Base-by-base conservation (phyloP, 495 filamentous ascomycete genomes). In the Xylaria bambusicola region DNA sequence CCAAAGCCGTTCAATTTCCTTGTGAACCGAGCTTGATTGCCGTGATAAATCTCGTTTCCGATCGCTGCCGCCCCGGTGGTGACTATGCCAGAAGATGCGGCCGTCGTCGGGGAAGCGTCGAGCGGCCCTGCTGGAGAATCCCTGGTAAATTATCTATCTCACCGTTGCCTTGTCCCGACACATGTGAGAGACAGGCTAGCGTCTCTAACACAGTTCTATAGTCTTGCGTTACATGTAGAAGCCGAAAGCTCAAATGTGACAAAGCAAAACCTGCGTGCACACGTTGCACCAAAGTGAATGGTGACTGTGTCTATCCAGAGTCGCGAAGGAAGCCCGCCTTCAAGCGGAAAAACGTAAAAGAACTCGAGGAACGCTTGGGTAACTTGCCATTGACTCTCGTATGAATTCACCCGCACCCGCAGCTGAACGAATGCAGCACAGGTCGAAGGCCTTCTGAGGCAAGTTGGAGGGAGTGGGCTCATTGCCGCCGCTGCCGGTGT, bases 321-420 rank as follows among this genome's bases (percentile, higher is more conserved):
- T 87, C 88, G 48, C 82, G 91, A 63, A 86, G 88, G 76, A 95
- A 93, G 75, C 92, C 91, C 57, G 88, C 90, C 24, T 90, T 89
- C n/a, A 95, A 93, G 77, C 79, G 91, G 62, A 84, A 88, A 56
- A 94, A 93, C 75, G 91, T 93, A 61, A 92, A 87, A 76, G 88
- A 91, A 67, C 75, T 95, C 60, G 91, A 95, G 72, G 90, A 90
- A 47, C 79, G 91, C 56, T 73, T 95, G 66, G 87, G 90, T 91
- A 83, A 50, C 47, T 58, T 48, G 40, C 33, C 13, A 42, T 8
- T 33, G 3, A 40, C 52, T 21, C 21, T 35, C 7, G 18, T 38
- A 29, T 20, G 8, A 21, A 45, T 38, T 38, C 41, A 18, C 12
- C 20, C 27, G 18, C 27, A 21, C 3, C 20, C 3, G 41, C 15